Evolutionary conservation across 108 stramenopile genomes (phyloP).

Genomic region (Pseudonitzschia delicatissima): DNA sequence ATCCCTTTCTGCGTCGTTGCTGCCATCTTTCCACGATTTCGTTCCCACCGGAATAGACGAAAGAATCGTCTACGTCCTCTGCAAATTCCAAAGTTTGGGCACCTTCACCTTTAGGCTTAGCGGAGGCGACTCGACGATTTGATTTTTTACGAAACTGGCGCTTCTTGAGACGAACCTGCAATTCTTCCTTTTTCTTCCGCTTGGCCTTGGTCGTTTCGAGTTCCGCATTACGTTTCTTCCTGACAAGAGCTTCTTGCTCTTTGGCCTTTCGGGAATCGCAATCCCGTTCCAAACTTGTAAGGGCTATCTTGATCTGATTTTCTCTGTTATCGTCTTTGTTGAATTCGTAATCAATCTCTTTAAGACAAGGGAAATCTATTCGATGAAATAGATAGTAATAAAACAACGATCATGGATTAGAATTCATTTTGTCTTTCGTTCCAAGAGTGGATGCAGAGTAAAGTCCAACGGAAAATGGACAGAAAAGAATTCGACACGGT

Average conservation of each 20-base stretch:
- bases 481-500: no score
- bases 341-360: slow-evolving; percentile 11
- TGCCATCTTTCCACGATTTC: not conserved
- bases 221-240: not conserved
- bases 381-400: not conserved
- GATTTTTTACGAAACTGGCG: slow-evolving; percentile 4
- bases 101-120: no score
- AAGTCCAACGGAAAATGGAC: no score
- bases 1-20: slow-evolving; percentile 2
- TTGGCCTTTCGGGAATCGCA: not conserved
- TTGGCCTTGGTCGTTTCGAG: slow-evolving; percentile 1
- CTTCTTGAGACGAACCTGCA: slow-evolving; percentile 4
- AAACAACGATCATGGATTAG: not conserved
- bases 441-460: no score
- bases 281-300: not conserved
- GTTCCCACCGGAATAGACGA: no score
- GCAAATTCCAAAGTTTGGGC: no score
- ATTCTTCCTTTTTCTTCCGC: slow-evolving; percentile 23
- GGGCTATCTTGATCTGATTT: slow-evolving; percentile 14
- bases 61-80: no score
- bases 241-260: not conserved
- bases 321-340: not conserved
- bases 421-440: not conserved
- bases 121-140: not conserved
- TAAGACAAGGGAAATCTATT: slow-evolving; percentile 11